Evolutionary conservation across 106 monocot genomes (phyloP), one percentile per base, ranked within the genome.

Genomic region (Hemerocallis citrina): DNA sequence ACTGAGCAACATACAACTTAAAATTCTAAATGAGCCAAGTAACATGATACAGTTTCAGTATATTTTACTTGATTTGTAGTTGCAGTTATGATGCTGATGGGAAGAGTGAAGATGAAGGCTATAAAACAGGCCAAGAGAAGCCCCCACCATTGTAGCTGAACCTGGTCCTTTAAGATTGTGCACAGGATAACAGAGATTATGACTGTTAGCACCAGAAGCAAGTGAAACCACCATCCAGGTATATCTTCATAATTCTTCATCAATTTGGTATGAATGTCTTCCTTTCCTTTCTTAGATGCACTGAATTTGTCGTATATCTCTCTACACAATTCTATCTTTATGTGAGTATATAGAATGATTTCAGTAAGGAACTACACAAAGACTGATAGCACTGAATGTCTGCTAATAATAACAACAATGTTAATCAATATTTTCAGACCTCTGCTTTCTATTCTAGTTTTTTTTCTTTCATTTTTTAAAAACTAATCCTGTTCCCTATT

Each of bases 1-100:
- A 38, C 7, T n/a, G n/a, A n/a, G n/a, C n/a, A n/a, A n/a, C n/a
- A n/a, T n/a, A n/a, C n/a, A n/a, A n/a, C n/a, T n/a, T 30, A 60
- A 43, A 43, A 12, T 12, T 24, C 21, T 34, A 21, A 6, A 5
- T 13, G 4, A 63, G n/a, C 12, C 2, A 3, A 6, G 28, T n/a
- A n/a, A n/a, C n/a, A n/a, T n/a, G n/a, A n/a, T n/a, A n/a, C n/a
- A n/a, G n/a, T n/a, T 52, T 24, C 3, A 52, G 27, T 25, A 52
- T n/a, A 25, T n/a, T n/a, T n/a, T 75, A 78, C 92, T 83, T 92
- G 92, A 38, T 92, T 92, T 48, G 92, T 92, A 10, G 92, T 92
- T 35, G 92, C 92, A 16, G 86, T 86, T 31, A 92, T 86, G 75
- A 92, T 87, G 65, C 86, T 83, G 62, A 86, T 84, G 13, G 92